A percentile compares a stretch with the other conserved stretches of the same genome.
phyloP scores from a whole-genome alignment of 2,329 filamentous ascomycete species.

The Paecilomyces fulvus region DNA sequence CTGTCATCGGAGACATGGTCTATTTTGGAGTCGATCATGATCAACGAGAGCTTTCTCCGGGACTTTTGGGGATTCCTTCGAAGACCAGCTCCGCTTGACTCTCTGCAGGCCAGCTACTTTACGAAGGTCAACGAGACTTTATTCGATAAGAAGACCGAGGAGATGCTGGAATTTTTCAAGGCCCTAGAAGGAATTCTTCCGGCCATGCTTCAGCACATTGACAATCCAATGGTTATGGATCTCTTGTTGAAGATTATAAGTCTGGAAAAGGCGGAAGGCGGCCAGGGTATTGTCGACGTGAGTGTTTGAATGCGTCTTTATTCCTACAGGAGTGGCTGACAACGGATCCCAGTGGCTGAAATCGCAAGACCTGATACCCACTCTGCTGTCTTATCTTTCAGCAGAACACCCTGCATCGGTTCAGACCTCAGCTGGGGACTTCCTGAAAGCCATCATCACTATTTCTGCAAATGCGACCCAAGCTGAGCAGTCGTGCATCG shows the following conservation, averaged over 20 bases:
- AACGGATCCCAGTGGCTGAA: conserved; percentile 68
- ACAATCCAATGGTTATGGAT: conserved; percentile 98
- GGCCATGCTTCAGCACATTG: conserved; percentile 84
- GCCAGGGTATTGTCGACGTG: conserved; percentile 89
- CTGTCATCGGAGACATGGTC: conserved; percentile 95
- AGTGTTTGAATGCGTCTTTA: conserved; percentile 21
- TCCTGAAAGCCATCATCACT: conserved; percentile 96
- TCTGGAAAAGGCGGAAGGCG: conserved; percentile 82
- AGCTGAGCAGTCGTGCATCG: conserved; percentile 97
- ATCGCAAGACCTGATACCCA: conserved; percentile 77
- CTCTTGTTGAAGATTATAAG: conserved; percentile 93
- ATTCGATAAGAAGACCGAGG: conserved; percentile 94
- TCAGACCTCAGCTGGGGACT: conserved; percentile 93
- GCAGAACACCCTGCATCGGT: conserved; percentile 80
- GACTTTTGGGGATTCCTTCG: conserved; percentile 89
- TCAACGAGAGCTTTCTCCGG: conserved; percentile 67
- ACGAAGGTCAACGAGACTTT: conserved; percentile 98
- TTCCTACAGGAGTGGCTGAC: conserved; percentile 4
- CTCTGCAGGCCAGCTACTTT: conserved; percentile 93
- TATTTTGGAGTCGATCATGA: conserved; percentile 84
- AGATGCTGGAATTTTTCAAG: conserved; percentile 89
- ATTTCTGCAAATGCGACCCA: conserved; percentile 97
- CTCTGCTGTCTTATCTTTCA: conserved; percentile 75
- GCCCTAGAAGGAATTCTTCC: conserved; percentile 71
- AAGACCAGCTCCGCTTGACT: conserved; percentile 75